Percentiles rank a stretch among this genome's conserved stretches.
Conservation (phyloP, 1,284 basidiomycete species). For the Prillingera fragicola region DNA sequence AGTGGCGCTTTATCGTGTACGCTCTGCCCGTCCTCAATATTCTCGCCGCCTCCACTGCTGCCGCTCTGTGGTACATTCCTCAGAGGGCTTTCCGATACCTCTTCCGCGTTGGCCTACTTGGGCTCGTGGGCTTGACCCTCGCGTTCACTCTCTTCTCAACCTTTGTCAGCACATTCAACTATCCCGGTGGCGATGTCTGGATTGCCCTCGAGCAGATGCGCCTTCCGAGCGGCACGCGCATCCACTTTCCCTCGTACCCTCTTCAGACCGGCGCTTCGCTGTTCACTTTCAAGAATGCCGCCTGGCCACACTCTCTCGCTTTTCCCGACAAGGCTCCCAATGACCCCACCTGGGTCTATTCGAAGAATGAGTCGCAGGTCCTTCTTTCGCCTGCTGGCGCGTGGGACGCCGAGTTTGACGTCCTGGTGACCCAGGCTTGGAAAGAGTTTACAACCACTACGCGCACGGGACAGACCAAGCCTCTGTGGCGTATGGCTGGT, state of each 20-base stretch:
- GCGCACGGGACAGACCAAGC: not conserved
- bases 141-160: constrained; percentile 55
- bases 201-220: constrained; percentile 56
- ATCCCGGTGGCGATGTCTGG: constrained; percentile 82
- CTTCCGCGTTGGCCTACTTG: constrained; percentile 46
- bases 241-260: constrained; percentile 42
- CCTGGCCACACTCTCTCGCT: constrained; percentile 45
- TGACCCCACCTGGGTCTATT: constrained; percentile 59
- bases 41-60: constrained; percentile 61
- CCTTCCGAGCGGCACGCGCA: constrained; percentile 12
- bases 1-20: constrained; percentile 94
- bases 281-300: constrained; percentile 68
- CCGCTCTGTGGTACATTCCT: constrained; percentile 20
- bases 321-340: constrained; percentile 12
- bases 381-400: constrained; percentile 41
- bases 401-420: constrained; percentile 31
- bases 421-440: constrained; percentile 33
- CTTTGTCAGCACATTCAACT: constrained; percentile 66
- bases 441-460: constrained; percentile 7
- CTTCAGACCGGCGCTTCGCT: constrained; percentile 81
- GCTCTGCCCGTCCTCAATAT: constrained; percentile 76
- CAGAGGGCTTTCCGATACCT: constrained; percentile 8
- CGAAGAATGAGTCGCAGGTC: constrained; percentile 65
- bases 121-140: constrained; percentile 54
- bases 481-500: constrained; percentile 22